These are phyloP conservation scores for Magnusiomyces tetraspermus DNA, from an alignment of 1,139 yeast genomes.

Conservation along the genomic window DNA sequence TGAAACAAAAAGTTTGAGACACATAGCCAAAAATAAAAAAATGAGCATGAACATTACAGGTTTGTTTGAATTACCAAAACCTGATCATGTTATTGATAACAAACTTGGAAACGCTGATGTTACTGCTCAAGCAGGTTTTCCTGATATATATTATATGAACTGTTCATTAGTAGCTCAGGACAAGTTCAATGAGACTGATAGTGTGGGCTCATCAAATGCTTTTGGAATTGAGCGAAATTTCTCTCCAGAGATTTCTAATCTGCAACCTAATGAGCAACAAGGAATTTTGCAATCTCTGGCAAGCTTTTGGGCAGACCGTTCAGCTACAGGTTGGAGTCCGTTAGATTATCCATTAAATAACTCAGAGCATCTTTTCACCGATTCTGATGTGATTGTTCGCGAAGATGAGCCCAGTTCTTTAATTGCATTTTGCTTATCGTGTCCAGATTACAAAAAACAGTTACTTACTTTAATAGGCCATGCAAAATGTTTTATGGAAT, in stretches of 20 bases:
- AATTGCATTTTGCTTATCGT: constrained; percentile 83
- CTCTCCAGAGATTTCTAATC: constrained; percentile 15
- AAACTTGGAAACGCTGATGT: too few relatives aligned
- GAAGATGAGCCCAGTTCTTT: constrained; percentile 96
- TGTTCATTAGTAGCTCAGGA: too few relatives aligned
- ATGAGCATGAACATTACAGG: too few relatives aligned
- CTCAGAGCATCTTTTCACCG: constrained; percentile 86
- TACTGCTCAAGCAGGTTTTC: not conserved
- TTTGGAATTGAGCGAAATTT: not conserved
- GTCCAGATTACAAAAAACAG: constrained; percentile 70
- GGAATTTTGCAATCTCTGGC: constrained; percentile 77
- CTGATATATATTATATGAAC: too few relatives aligned
- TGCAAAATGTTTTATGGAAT: constrained; percentile 21
- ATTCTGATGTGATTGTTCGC: constrained; percentile 84
- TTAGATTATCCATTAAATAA: constrained; percentile 64
- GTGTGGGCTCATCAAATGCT: not conserved
- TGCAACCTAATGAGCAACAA: constrained; percentile 48
- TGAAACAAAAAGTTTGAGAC: too few relatives aligned
- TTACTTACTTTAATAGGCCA: constrained; percentile 37
- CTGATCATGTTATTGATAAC: too few relatives aligned
- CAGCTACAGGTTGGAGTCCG: constrained; percentile 94
- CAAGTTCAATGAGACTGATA: too few relatives aligned
- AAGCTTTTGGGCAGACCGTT: constrained; percentile 95
- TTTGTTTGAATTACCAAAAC: too few relatives aligned
- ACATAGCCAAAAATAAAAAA: too few relatives aligned